These are phyloP conservation scores for Sugiyamaella castrensis DNA, from an alignment of 1,139 yeast genomes.

Conservation along the genomic window DNA sequence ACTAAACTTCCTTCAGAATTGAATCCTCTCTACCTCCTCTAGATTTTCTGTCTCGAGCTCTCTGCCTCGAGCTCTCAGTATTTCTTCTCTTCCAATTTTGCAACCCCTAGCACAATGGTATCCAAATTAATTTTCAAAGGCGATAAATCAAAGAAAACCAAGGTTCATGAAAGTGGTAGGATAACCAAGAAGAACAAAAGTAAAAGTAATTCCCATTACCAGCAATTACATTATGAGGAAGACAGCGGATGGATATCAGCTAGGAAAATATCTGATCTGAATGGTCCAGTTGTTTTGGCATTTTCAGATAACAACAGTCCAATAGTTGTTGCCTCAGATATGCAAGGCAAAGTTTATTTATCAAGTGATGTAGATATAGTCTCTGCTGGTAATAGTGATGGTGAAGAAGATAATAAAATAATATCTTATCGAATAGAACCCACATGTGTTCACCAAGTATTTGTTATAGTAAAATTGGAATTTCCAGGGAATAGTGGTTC, in stretches of 20 bases:
- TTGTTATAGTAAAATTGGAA: slow-evolving; percentile 35
- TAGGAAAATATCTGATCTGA: slow-evolving; percentile 31
- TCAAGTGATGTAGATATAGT: slow-evolving; percentile 28
- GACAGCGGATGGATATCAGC: slow-evolving; percentile 43
- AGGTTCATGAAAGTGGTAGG: slow-evolving; percentile 5
- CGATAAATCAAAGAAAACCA: slow-evolving; percentile 37
- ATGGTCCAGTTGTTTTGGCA: slow-evolving; percentile 40
- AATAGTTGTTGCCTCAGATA: slow-evolving; percentile 28
- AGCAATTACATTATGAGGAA: slow-evolving; percentile 6
- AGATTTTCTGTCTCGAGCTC: no score
- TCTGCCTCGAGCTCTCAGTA: neutral
- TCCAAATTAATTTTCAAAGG: slow-evolving; percentile 46
- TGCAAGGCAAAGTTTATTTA: slow-evolving; percentile 23
- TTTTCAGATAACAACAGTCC: slow-evolving; percentile 22
- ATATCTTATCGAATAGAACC: slow-evolving; percentile 38
- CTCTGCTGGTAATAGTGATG: slow-evolving; percentile 11
- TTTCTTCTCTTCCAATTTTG: no score
- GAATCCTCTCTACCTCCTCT: neutral
- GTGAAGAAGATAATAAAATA: slow-evolving; percentile 4
- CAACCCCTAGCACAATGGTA: no score
- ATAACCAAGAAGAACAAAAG: neutral
- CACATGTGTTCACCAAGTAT: slow-evolving; percentile 39
- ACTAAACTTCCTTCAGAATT: no score
- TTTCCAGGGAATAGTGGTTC: slow-evolving; percentile 14
- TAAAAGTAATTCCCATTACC: no score